Evolutionary conservation across 768 basidiomycete species (phyloP), one percentile per base, ranked within the genome.

Genomic region (Panaeolus cyanescens): DNA sequence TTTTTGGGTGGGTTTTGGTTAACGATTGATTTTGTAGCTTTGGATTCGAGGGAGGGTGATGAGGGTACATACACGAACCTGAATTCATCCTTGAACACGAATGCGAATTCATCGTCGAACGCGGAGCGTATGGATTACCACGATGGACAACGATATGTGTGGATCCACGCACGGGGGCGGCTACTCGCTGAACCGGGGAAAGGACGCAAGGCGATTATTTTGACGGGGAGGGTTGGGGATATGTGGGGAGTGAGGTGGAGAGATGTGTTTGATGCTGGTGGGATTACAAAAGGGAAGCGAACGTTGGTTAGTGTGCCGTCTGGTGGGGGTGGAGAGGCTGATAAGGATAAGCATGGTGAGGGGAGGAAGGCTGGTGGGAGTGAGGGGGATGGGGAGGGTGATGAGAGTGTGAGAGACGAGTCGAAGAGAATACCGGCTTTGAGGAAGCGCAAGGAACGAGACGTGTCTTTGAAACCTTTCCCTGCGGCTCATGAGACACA

Each of bases 171-270:
- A 55, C 81, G 89, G n/a, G 96, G 96, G 1, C 81, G 93, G 31
- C 80, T 99, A 37, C 91, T 96, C 68, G 84, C 92, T 59, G 96
- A 99, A 77, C 90, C 94, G 0, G 94, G 95, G 1, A 98, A 98
- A 70, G 95, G 95, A 0, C 80, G 95, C 34, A 97, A 99, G 75
- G 93, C 95, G 1, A 94, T 99, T 69, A 86, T 99, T 33, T 80
- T 99, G n/a, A 86, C 85, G 59, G 96, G 91, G 0, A 82, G 96
- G 8, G 85, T 89, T 31, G 77, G 89, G 45, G 82, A 82, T 67
- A 89, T 92, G 81, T 85, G 87, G 7, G 70, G 65, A 1, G 72
- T 94, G 22, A 72, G 70, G 4, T 95, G 93, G 93, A 78, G 75
- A 3, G 76, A 79, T 34, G 74, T 95, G 30, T 72, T 76, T 1